These are phyloP conservation scores for Pichia kluyveri DNA, from an alignment of 805 yeast genomes.

Conservation along the genomic window DNA sequence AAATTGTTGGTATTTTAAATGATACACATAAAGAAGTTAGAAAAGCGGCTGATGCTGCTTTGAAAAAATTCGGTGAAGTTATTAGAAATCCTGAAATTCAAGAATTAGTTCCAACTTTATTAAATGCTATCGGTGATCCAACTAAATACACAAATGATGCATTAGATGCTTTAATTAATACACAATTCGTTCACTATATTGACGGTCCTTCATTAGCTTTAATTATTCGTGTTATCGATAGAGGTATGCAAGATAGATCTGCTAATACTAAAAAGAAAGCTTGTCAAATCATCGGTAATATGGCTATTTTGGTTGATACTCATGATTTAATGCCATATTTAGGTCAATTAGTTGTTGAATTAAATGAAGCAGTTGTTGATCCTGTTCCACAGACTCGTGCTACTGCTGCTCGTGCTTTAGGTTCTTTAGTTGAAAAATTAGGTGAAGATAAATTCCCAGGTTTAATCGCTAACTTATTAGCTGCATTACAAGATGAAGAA, in stretches of 20 bases:
- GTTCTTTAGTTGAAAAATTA: slow-evolving; percentile 88
- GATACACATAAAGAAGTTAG: slow-evolving; percentile 97
- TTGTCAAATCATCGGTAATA: slow-evolving; percentile 96
- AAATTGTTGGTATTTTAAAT: slow-evolving; percentile 87
- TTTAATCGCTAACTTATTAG: slow-evolving; percentile 71
- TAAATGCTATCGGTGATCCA: slow-evolving; percentile 94
- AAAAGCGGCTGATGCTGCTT: slow-evolving; percentile 83
- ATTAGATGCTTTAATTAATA: slow-evolving; percentile 71
- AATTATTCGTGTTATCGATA: slow-evolving; percentile 86
- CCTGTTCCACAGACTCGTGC: slow-evolving; percentile 97
- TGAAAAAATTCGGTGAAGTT: slow-evolving; percentile 92
- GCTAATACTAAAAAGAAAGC: slow-evolving; percentile 88
- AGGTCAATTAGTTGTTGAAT: slow-evolving; percentile 64
- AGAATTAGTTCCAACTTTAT: slow-evolving; percentile 73
- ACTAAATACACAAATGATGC: slow-evolving; percentile 84
- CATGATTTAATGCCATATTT: slow-evolving; percentile 81
- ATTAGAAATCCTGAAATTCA: slow-evolving; percentile 96
- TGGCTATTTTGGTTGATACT: slow-evolving; percentile 91
- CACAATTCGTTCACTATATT: slow-evolving; percentile 94
- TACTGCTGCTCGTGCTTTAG: slow-evolving; percentile 94
- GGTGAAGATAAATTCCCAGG: slow-evolving; percentile 96
- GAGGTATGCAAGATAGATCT: slow-evolving; percentile 94
- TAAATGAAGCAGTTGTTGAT: slow-evolving; percentile 94
- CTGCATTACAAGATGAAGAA: slow-evolving; percentile 64
- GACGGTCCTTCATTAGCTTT: slow-evolving; percentile 97